These are phyloP conservation scores for Dioscorea cayenensis DNA, from an alignment of 116 monocot genomes.

Conservation along the genomic window DNA sequence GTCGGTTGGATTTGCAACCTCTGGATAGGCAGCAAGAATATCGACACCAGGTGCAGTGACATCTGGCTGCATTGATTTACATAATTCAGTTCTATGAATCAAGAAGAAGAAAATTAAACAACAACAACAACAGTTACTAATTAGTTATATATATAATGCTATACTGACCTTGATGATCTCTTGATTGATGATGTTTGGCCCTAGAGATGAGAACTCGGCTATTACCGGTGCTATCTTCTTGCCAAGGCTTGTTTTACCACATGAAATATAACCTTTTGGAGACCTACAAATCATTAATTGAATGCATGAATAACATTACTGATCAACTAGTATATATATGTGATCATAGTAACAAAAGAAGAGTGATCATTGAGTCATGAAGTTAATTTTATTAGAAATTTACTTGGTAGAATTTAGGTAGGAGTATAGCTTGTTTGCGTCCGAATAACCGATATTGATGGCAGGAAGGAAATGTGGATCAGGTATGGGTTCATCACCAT, in stretches of 20 bases:
- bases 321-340: not conserved
- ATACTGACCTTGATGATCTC: slow-evolving; percentile 47
- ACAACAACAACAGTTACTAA: no score
- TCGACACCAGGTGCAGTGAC: slow-evolving; percentile 13
- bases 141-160: not conserved
- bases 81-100: not conserved
- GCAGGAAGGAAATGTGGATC: slow-evolving; percentile 41
- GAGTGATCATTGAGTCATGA: no score
- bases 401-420: slow-evolving; percentile 45
- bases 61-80: slow-evolving; percentile 30
- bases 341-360: not conserved
- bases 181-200: slow-evolving; percentile 35
- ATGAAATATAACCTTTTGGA: slow-evolving; percentile 34
- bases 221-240: slow-evolving; percentile 38
- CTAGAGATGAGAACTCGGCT: slow-evolving; percentile 58
- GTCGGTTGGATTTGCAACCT: not conserved
- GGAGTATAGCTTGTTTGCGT: slow-evolving; percentile 4
- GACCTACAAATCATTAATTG: slow-evolving; percentile 16
- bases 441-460: slow-evolving; percentile 19
- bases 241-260: slow-evolving; percentile 3
- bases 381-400: not conserved
- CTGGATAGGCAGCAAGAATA: slow-evolving; percentile 15
- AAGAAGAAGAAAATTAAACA: no score
- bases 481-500: slow-evolving; percentile 9
- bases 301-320: not conserved